Evolutionary conservation across 2,329 filamentous ascomycete genomes (phyloP).

Genomic region (Aspergillus ustus): DNA sequence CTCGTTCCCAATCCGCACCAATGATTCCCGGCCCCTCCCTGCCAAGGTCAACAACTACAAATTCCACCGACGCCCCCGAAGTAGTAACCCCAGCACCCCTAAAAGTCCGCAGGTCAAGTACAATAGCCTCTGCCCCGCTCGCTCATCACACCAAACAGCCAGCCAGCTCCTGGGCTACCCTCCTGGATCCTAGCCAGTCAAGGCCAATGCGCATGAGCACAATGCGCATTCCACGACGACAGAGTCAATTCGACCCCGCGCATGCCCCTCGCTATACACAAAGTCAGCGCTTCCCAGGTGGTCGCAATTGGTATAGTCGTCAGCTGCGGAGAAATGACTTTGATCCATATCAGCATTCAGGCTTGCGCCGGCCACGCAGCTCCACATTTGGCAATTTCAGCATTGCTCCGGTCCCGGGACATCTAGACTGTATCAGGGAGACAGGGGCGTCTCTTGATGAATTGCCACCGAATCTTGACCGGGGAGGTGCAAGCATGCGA

Average conservation of each 20-base stretch:
- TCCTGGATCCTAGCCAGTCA: constrained; percentile 15
- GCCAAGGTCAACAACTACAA: constrained; percentile 36
- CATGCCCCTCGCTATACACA: constrained; percentile 33
- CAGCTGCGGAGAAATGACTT: constrained; percentile 37
- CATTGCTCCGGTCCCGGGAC: constrained; percentile 18
- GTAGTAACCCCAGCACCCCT: constrained; percentile 32
- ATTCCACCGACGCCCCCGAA: constrained; percentile 42
- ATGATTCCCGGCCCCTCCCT: not conserved
- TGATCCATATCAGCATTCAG: constrained; percentile 26
- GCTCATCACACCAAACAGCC: constrained; percentile 30
- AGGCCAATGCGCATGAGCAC: constrained; percentile 20
- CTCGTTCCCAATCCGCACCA: not conserved
- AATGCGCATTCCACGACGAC: constrained; percentile 17
- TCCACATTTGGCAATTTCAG: constrained; percentile 35
- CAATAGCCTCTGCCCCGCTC: constrained; percentile 22
- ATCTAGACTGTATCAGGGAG: constrained; percentile 39
- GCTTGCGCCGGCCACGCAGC: constrained; percentile 40
- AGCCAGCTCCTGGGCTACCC: constrained; percentile 25
- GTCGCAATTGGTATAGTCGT: constrained; percentile 25
- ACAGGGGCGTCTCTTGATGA: constrained; percentile 35
- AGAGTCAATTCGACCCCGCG: constrained; percentile 31
- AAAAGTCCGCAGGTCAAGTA: constrained; percentile 33
- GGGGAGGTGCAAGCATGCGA: not conserved
- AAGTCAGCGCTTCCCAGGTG: constrained; percentile 31
- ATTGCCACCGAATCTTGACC: not conserved